These are phyloP conservation scores for Lizonia empirigonia DNA, from an alignment of 2,329 filamentous ascomycete genomes.

Conservation along the genomic window DNA sequence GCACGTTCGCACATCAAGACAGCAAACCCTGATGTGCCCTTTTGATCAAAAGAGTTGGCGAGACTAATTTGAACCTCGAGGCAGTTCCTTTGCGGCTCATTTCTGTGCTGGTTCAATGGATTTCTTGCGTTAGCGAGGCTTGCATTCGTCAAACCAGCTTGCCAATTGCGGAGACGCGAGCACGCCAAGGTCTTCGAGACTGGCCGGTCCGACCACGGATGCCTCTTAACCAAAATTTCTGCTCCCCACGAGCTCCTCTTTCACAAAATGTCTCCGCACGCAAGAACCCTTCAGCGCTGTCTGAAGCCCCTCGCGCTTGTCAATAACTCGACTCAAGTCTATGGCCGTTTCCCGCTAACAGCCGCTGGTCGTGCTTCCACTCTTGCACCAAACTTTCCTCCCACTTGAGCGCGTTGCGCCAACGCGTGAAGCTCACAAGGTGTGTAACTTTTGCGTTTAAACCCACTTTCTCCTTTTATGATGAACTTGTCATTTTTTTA, in stretches of 20 bases:
- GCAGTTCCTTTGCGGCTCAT: background rate
- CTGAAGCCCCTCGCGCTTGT: constrained; percentile 16
- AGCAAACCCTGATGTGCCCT: background rate
- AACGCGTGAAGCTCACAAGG: constrained; percentile 11
- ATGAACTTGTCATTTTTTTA: constrained; percentile 47
- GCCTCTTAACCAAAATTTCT: constrained; percentile 16
- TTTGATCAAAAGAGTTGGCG: background rate
- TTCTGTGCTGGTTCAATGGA: background rate
- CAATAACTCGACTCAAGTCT: background rate
- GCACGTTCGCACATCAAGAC: background rate
- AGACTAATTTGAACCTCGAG: background rate
- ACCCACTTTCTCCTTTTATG: constrained; percentile 22
- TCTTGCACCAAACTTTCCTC: constrained; percentile 11
- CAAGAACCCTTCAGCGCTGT: constrained; percentile 20
- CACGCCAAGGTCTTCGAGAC: constrained; percentile 7
- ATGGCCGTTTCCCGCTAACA: constrained; percentile 16
- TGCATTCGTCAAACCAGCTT: constrained; percentile 6
- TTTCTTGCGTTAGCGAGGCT: background rate
- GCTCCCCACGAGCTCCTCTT: constrained; percentile 31
- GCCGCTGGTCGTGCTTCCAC: constrained; percentile 22
- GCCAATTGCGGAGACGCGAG: constrained; percentile 9
- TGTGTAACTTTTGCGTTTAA: constrained; percentile 12
- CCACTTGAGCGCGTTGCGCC: constrained; percentile 8
- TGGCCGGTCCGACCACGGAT: constrained; percentile 12
- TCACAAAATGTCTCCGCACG: constrained; percentile 36